Evolutionary conservation across 1,284 basidiomycete species (phyloP).

Genomic region (Coriolopsis trogii): DNA sequence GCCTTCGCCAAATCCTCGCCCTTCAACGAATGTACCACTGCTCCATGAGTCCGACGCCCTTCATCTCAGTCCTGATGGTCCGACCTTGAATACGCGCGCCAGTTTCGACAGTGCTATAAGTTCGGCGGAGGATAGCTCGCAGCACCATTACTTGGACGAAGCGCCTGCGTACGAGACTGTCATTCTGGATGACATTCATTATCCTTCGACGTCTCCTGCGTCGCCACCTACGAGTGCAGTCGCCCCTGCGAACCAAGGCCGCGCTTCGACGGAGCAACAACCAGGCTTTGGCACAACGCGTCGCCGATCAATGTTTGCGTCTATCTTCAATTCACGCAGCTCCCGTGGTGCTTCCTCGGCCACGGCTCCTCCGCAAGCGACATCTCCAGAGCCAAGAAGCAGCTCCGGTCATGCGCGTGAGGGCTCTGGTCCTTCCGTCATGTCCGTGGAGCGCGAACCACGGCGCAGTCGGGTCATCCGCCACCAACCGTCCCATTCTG

Average conservation of each 20-base stretch:
- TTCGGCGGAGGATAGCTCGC: slow-evolving; percentile 17
- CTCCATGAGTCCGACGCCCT: neutral
- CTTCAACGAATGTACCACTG: neutral
- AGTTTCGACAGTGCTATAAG: slow-evolving; percentile 31
- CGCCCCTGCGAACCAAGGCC: slow-evolving; percentile 8
- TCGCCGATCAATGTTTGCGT: slow-evolving; percentile 26
- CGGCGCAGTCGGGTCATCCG: slow-evolving; percentile 23
- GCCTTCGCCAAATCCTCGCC: too few species aligned
- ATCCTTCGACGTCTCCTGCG: neutral
- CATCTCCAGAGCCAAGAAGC: slow-evolving; percentile 13
- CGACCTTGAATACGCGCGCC: slow-evolving; percentile 14
- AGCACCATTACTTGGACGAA: slow-evolving; percentile 48
- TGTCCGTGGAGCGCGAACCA: slow-evolving; percentile 22
- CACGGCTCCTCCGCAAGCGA: slow-evolving; percentile 7
- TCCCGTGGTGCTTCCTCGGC: slow-evolving; percentile 17
- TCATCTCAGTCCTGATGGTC: slow-evolving; percentile 4
- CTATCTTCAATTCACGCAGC: slow-evolving; percentile 30
- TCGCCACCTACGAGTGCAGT: neutral
- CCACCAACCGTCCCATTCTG: slow-evolving; percentile 35
- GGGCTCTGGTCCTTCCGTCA: slow-evolving; percentile 22
- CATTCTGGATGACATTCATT: slow-evolving; percentile 23
- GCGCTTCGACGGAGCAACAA: slow-evolving; percentile 4
- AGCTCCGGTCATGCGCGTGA: slow-evolving; percentile 24
- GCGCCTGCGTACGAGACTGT: slow-evolving; percentile 70
- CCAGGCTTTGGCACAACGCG: slow-evolving; percentile 16